Percentiles rank a stretch among this genome's conserved stretches.
Conservation (phyloP, 2,329 filamentous ascomycete genomes). For the Venturia effusa region DNA sequence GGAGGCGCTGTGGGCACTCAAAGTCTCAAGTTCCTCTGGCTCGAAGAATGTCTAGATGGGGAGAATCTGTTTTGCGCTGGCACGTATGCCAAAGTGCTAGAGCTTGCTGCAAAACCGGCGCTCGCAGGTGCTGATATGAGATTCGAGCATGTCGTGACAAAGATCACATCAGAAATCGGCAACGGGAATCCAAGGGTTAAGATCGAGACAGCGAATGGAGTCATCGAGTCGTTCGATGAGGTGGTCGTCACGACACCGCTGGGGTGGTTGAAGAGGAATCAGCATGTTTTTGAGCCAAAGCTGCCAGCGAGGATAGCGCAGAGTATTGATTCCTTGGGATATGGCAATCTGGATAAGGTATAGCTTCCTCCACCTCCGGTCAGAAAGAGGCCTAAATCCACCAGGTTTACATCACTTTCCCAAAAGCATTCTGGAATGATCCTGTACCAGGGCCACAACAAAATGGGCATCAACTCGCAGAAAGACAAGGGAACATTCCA, state of each 20-base stretch:
- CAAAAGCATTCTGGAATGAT: constrained; percentile 60
- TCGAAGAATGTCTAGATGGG: constrained; percentile 68
- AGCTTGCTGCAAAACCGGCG: constrained; percentile 47
- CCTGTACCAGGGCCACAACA: background rate
- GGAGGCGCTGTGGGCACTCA: constrained; percentile 54
- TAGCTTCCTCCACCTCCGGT: background rate
- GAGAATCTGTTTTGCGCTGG: constrained; percentile 53
- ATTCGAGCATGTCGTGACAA: constrained; percentile 36
- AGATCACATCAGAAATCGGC: constrained; percentile 23
- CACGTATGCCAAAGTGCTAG: constrained; percentile 50
- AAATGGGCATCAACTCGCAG: background rate
- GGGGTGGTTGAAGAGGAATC: constrained; percentile 55
- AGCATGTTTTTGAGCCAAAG: constrained; percentile 43
- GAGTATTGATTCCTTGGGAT: constrained; percentile 55
- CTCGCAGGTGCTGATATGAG: constrained; percentile 44
- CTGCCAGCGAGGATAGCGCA: constrained; percentile 44
- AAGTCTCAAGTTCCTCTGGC: constrained; percentile 66
- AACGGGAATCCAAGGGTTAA: constrained; percentile 12
- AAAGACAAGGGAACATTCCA: background rate
- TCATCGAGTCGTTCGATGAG: constrained; percentile 47
- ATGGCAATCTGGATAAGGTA: constrained; percentile 60
- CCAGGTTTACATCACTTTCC: constrained; percentile 47
- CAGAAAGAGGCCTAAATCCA: constrained; percentile 23
- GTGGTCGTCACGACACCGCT: constrained; percentile 58
- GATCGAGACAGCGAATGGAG: constrained; percentile 31